Evolutionary conservation across 1,284 basidiomycete genomes (phyloP), one percentile per base, ranked within the genome.

Genomic region (Apiotrichum domesticum): DNA sequence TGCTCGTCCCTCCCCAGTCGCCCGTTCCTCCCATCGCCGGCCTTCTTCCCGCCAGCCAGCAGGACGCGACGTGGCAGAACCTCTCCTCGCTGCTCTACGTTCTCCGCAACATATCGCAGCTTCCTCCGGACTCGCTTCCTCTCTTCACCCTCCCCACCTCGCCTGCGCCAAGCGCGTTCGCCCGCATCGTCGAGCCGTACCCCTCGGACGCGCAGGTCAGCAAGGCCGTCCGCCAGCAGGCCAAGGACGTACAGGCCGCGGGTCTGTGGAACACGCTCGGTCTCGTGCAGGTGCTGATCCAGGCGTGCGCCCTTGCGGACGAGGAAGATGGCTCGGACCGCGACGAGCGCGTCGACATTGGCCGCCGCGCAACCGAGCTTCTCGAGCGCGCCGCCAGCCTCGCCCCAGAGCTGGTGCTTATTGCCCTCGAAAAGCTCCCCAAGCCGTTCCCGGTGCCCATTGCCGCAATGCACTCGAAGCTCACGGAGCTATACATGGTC

Each of bases 221-320:
- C 62, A 71, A 70, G 56, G 54, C 56, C 8, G 69, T 11, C 79
- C 90, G 54, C 86, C 91, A 14, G 84, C 87, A 45, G 86, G 71
- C 72, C 6, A 66, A 62, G 49, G 73, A 90, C 63, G 88, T 95
- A 21, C 90, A 95, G 70, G 85, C 84, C 2, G 88, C 73, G 10
- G 70, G 90, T 64, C 86, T 90, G 0, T 98, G 94, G 93, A 98
- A 98, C 73, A 90, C 90, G 9, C 79, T 94, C 14, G 93, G 96
- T 64, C 79, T 98, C 39, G 89, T 96, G 62, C 86, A 92, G 72
- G 87, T 94, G n/a, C 79, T 95, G 3, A 86, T 93, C 7, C 57
- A 64, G 37, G 72, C 70, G 4, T 68, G 66, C 41, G 58, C 61
- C 1, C 50, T 68, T 46, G 73, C 71, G 41, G 72, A 73, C 44